Evolutionary conservation across 1,139 yeast genomes (phyloP).

Genomic region (Pichia sp.): DNA sequence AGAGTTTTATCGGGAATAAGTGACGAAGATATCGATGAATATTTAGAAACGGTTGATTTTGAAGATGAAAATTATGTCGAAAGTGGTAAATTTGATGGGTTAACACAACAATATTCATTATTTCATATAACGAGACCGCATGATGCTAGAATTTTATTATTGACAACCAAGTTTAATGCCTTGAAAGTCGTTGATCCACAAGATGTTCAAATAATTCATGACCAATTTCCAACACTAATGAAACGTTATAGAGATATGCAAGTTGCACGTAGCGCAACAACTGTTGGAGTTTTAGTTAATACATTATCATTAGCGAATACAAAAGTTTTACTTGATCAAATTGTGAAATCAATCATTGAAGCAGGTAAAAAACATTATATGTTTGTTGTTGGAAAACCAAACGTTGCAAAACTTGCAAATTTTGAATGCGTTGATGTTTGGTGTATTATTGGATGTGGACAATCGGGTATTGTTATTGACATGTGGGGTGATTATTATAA

Average conservation of each 20-base stretch:
- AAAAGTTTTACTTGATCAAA: slow-evolving; percentile 51
- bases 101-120: slow-evolving; percentile 40
- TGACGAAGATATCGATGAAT: slow-evolving; percentile 4
- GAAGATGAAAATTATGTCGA: slow-evolving; percentile 19
- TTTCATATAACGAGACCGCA: slow-evolving; percentile 73
- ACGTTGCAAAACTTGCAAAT: slow-evolving; percentile 92
- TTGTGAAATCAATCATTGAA: slow-evolving; percentile 50
- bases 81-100: slow-evolving; percentile 20
- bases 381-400: slow-evolving; percentile 98
- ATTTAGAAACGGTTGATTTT: slow-evolving; percentile 8
- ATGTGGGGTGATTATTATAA: slow-evolving; percentile 72
- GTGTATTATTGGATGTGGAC: slow-evolving; percentile 93
- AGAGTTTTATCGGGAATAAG: slow-evolving; percentile 22
- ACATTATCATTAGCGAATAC: slow-evolving; percentile 78
- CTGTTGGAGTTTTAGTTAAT: slow-evolving; percentile 85
- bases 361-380: slow-evolving; percentile 90
- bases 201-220: slow-evolving; percentile 31
- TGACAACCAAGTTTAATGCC: slow-evolving; percentile 61
- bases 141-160: slow-evolving; percentile 67
- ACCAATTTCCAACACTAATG: slow-evolving; percentile 74
- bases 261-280: slow-evolving; percentile 83
- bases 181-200: slow-evolving; percentile 45
- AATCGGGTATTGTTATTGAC: slow-evolving; percentile 84
- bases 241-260: slow-evolving; percentile 82
- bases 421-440: slow-evolving; percentile 88